Conservation (phyloP, 768 basidiomycete species). For the Serpula lacrymans region DNA sequence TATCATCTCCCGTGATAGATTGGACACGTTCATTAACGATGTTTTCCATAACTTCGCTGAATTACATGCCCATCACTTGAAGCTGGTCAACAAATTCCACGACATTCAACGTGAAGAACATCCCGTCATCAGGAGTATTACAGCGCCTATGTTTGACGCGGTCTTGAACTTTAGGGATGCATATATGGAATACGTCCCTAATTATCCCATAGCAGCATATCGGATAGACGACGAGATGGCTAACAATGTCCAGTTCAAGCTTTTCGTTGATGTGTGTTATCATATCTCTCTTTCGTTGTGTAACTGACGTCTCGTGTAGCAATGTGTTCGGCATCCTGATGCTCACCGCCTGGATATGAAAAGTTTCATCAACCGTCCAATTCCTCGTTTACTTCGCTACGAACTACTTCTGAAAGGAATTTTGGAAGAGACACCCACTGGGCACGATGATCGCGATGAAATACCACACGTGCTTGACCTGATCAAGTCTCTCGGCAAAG, state of each 20-base stretch:
- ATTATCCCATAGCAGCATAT: conserved; percentile 89
- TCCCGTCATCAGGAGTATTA: conserved; percentile 73
- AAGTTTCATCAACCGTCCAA: conserved; percentile 88
- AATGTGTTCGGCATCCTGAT: conserved; percentile 62
- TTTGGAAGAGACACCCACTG: conserved; percentile 66
- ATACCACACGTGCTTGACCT: conserved; percentile 87
- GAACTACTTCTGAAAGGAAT: conserved; percentile 81
- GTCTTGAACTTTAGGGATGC: conserved; percentile 90
- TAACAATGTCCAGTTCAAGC: conserved; percentile 75
- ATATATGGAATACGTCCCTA: conserved; percentile 91
- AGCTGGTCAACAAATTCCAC: conserved; percentile 76
- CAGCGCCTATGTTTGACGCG: conserved; percentile 82
- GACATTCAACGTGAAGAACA: conserved; percentile 88
- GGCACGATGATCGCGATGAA: conserved; percentile 76
- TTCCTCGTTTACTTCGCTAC: conserved; percentile 86
- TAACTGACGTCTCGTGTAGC: conserved; percentile 23
- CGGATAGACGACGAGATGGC: conserved; percentile 86
- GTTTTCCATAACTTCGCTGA: conserved; percentile 88
- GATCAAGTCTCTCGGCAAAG: conserved; percentile 82
- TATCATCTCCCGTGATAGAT: conserved; percentile 65
- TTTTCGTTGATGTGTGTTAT: conserved; percentile 70
- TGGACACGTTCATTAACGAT: conserved; percentile 78
- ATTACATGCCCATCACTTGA: conserved; percentile 69
- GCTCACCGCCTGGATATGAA: conserved; percentile 88
- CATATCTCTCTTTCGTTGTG: conserved; percentile 1